Base-by-base conservation (phyloP, 148 eudicot genomes). In the Silene conica region DNA sequence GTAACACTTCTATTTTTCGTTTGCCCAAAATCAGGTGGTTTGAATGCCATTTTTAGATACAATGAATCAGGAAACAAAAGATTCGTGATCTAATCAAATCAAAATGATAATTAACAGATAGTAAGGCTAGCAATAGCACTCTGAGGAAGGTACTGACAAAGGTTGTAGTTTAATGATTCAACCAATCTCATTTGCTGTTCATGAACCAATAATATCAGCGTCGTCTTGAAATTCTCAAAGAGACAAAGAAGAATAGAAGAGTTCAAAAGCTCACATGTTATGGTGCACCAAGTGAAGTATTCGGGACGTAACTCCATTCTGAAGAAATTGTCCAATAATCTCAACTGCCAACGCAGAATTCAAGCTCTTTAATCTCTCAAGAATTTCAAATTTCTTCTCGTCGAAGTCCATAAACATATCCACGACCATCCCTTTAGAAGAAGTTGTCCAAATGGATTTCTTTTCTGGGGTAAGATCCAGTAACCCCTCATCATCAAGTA, bases 401-500 rank as follows among this genome's bases (percentile, higher is more conserved):
- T 77, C 77, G 25, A 72, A 79, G 15, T 58, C 83, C 34, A 80
- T 85, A 78, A 64, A 79, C 28, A 64, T 52, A 77, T 88, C 90
- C 28, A 85, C 21, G 41, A 86, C 93, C 96, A 92, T 90, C 67
- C 87, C 88, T 72, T 85, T 87, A 69, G 81, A 74, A 79, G 65
- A 80, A 31, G 76, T 69, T 52, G 76, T 73, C 96, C 94, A 92
- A 50, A 71, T 77, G 54, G 89, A 82, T 20, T 83, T 88, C 76
- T 80, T 86, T 78, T 90, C 96, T 16, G 81, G 77, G 70, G 86
- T 86, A 73, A 86, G 88, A 70, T 89, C 92, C 74, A 92, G 77
- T 73, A 92, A 82, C 72, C 92, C 96, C 83, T 92, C 97, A 80
- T 95, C 99, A 74, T 87, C 97, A 60, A 95, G 76, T 74, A 95